phyloP scores from a whole-genome alignment of 192 early-diverging fungal genomes.

The Rhizophagus clarus region DNA sequence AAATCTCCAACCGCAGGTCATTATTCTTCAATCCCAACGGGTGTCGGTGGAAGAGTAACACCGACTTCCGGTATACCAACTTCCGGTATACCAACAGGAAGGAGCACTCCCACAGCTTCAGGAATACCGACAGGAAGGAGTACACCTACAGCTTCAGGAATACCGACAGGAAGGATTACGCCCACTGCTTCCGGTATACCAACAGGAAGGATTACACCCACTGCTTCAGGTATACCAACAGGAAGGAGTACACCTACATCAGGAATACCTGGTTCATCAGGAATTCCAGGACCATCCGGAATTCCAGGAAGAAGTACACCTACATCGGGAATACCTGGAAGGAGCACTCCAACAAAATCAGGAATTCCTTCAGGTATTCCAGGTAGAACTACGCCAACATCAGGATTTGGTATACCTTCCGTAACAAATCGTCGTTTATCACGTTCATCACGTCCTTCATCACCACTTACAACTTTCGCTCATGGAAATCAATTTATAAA shows the following conservation, averaged over 20 bases:
- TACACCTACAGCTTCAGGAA: not conserved
- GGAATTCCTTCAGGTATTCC: slow-evolving; percentile 1
- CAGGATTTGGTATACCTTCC: not conserved
- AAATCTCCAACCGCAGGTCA: not conserved
- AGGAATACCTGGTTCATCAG: not conserved
- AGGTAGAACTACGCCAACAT: not conserved
- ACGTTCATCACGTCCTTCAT: not conserved
- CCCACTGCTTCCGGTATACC: not conserved
- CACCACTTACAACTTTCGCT: not conserved
- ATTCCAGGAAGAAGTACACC: slow-evolving; percentile 20
- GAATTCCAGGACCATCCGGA: not conserved
- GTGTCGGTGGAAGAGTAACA: not conserved
- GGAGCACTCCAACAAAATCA: not conserved
- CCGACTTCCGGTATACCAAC: too few species aligned
- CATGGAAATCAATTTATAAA: slow-evolving; percentile 28
- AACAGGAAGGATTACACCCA: too few species aligned
- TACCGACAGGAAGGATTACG: not conserved
- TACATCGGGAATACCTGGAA: slow-evolving; percentile 2
- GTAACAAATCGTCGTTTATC: not conserved
- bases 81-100: not conserved
- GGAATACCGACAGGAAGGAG: not conserved
- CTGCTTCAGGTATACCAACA: not conserved
- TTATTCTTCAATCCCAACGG: not conserved
- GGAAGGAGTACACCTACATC: slow-evolving; percentile 38
- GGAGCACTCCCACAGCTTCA: too few species aligned